phyloP scores from a whole-genome alignment of 1,284 basidiomycete species.

The Psilocybe mexicana region DNA sequence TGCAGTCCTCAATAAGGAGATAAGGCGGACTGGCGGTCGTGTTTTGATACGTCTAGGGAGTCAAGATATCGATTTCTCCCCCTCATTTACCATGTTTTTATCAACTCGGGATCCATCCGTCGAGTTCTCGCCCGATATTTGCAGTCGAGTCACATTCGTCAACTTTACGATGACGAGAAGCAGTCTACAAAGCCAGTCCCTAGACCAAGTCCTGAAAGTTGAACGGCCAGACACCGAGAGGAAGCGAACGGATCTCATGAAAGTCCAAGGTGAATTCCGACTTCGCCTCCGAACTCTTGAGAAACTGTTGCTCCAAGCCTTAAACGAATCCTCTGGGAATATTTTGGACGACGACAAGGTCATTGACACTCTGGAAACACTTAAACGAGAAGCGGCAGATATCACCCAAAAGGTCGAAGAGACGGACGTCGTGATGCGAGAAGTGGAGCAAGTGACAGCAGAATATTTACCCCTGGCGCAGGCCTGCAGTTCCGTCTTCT shows the following conservation, averaged over 20 bases:
- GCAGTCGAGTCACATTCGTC: slow-evolving; percentile 98
- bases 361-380: slow-evolving; percentile 93
- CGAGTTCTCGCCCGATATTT: slow-evolving; percentile 97
- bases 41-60: slow-evolving; percentile 97
- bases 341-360: slow-evolving; percentile 99
- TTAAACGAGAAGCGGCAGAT: slow-evolving; percentile 97
- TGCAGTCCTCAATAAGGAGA: slow-evolving; percentile 96
- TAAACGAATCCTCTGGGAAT: slow-evolving; percentile 96
- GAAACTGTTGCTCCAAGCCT: slow-evolving; percentile 89
- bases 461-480: slow-evolving; percentile 96
- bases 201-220: slow-evolving; percentile 96
- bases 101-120: slow-evolving; percentile 97
- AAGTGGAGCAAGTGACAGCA: slow-evolving; percentile 93
- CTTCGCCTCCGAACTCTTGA: slow-evolving; percentile 92
- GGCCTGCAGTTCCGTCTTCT: slow-evolving; percentile 97
- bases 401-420: slow-evolving; percentile 97
- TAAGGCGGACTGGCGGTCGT: slow-evolving; percentile 93
- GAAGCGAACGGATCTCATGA: slow-evolving; percentile 98
- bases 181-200: slow-evolving; percentile 96
- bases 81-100: slow-evolving; percentile 98
- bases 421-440: slow-evolving; percentile 93
- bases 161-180: slow-evolving; percentile 99
- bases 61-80: slow-evolving; percentile 99
- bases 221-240: slow-evolving; percentile 97
- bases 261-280: slow-evolving; percentile 97